phyloP scores from a whole-genome alignment of 176 grass and related monocot species.

The Hsuehochloa calcarea region DNA sequence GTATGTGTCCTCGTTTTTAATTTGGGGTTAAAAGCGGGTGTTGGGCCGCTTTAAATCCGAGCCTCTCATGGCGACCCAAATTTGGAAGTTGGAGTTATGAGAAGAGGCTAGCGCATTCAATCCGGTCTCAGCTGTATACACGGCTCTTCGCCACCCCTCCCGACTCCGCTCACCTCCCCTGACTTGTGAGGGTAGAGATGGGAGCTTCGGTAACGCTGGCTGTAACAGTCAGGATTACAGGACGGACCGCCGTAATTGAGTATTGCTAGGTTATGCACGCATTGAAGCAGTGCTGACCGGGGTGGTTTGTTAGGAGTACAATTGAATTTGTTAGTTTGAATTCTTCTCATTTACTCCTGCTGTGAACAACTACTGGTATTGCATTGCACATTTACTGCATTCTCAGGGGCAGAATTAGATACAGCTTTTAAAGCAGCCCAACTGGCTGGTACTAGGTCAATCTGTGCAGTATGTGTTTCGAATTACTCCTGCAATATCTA shows the following conservation, averaged over 20 bases:
- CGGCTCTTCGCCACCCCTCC: not conserved
- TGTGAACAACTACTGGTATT: conserved; percentile 24
- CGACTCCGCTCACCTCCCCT: not conserved
- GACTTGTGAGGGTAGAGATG: not conserved
- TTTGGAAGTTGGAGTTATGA: conserved; percentile 60
- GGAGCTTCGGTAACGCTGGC: conserved; percentile 4
- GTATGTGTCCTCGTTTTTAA: conserved; percentile 30
- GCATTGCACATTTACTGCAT: conserved; percentile 34
- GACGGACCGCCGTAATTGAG: not conserved
- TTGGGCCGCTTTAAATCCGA: conserved; percentile 79
- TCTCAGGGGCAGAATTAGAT: conserved; percentile 34
- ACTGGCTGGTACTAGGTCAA: conserved; percentile 13
- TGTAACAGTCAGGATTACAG: conserved; percentile 2
- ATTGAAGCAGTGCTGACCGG: not conserved
- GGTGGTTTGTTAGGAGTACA: conserved; percentile 7
- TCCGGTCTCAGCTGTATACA: conserved; percentile 52
- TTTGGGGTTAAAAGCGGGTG: conserved; percentile 57
- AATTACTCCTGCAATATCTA: conserved; percentile 9
- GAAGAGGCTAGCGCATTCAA: conserved; percentile 55
- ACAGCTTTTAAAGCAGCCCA: conserved; percentile 38
- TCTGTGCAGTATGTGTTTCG: conserved; percentile 23
- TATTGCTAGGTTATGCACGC: not conserved
- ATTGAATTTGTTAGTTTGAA: conserved; percentile 22
- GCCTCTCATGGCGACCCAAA: conserved; percentile 52
- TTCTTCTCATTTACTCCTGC: conserved; percentile 9